Base-by-base conservation (phyloP, 768 basidiomycete genomes). In the Hebeloma cylindrosporum region DNA sequence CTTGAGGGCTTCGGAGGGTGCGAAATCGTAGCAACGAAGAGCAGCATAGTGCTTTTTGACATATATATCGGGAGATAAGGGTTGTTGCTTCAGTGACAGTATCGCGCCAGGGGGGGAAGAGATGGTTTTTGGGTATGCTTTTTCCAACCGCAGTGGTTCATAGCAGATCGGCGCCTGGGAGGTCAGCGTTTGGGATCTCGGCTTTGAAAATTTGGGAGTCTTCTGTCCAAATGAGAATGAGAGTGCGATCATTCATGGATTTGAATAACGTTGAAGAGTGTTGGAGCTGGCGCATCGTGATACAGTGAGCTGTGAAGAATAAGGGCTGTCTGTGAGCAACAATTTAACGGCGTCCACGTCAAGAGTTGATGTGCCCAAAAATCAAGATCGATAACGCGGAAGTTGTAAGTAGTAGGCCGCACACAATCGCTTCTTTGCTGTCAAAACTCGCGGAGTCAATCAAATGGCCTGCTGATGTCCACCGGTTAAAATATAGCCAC, bases 21-120 rank as follows among this genome's bases (percentile, higher is more conserved):
- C 43, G 5, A 36, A 44, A 14, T 50, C 48, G 31, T 53, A 43
- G 34, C 47, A 44, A 28, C 41, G 40, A 13, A 45, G 21, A 27
- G n/a, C n/a, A n/a, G n/a, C n/a, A n/a, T 47, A 35, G n/a, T 34
- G 47, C 29, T 33, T 51, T 26, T 54, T 54, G 23, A 48, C 37
- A 20, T 30, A 48, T 6, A 48, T 34, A 23, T 44, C 47, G 25
- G 36, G 20, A n/a, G 36, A 21, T 1, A 46, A 13, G 27, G 37
- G 45, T 16, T 21, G 11, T 18, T 7, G 36, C 37, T 46, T 38
- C 45, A 8, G 45, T 46, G n/a, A 46, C 9, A 13, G 13, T 21
- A 40, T 46, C 25, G 18, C 20, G 28, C 45, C 45, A 46, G 22
- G 26, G 8, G 4, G 45, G 37, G 14, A 21, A 46, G 21, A 46